A percentile compares a stretch with the other conserved stretches of the same genome.
These are phyloP conservation scores for Malus sieversii DNA, from an alignment of 306 rosid genomes.

Conservation along the genomic window DNA sequence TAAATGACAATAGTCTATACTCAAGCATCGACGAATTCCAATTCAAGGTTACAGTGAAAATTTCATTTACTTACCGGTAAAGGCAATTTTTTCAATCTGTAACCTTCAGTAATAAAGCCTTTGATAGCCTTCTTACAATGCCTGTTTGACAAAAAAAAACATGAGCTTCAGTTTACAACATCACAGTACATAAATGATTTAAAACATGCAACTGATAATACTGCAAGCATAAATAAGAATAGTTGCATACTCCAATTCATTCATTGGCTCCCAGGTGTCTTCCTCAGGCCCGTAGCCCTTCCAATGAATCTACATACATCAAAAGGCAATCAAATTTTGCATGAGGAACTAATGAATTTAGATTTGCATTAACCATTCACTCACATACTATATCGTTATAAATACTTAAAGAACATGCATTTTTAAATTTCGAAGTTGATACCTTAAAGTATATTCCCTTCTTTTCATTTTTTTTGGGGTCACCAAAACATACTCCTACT, in stretches of 20 bases:
- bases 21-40: background rate
- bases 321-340: background rate
- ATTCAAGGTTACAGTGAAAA: background rate
- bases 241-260: slow-evolving; percentile 39
- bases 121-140: slow-evolving; percentile 42
- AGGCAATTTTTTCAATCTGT: slow-evolving; percentile 42
- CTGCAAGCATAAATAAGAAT: background rate
- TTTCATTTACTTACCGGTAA: slow-evolving; percentile 46
- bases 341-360: background rate
- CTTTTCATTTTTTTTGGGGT: slow-evolving; percentile 29
- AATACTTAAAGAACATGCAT: background rate
- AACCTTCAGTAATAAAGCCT: slow-evolving; percentile 43
- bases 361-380: background rate
- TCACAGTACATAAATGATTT: background rate
- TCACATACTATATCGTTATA: background rate
- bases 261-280: slow-evolving; percentile 81
- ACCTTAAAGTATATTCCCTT: slow-evolving; percentile 62
- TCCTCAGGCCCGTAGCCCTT: slow-evolving; percentile 57
- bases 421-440: background rate
- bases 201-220: background rate
- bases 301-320: slow-evolving; percentile 51
- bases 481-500: slow-evolving; percentile 46
- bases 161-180: background rate
- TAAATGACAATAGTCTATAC: background rate
- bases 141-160: slow-evolving; percentile 24